A percentile compares a stretch with the other conserved stretches of the same genome.
Evolutionary conservation across 345 rosid genomes (phyloP).

Genomic region (Populus ilicifolia): DNA sequence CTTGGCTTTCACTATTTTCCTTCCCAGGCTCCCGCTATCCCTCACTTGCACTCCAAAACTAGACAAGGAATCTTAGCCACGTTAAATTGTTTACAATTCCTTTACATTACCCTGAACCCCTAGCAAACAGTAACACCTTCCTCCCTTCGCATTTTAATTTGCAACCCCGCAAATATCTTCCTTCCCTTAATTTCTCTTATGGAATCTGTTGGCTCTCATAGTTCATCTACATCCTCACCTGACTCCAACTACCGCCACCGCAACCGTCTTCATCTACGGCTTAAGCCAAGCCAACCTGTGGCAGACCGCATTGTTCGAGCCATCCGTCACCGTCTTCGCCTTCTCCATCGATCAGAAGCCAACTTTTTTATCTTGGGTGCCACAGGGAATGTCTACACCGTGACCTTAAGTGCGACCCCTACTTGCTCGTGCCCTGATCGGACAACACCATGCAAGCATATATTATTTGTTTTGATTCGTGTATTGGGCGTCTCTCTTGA

Average conservation of each 20-base stretch:
- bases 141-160: not conserved
- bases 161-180: too few relatives aligned
- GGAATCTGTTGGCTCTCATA: constrained; percentile 52
- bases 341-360: constrained; percentile 58
- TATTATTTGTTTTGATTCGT: constrained; percentile 63
- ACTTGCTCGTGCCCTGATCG: constrained; percentile 88
- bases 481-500: constrained; percentile 63
- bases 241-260: not conserved
- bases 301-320: constrained; percentile 66
- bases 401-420: constrained; percentile 49
- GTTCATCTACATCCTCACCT: constrained; percentile 13
- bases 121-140: not conserved
- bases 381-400: constrained; percentile 83
- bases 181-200: constrained; percentile 6
- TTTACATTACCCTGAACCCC: not conserved
- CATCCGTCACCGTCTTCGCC: constrained; percentile 56
- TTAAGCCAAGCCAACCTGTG: constrained; percentile 42
- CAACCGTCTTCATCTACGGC: constrained; percentile 18
- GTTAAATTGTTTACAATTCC: not conserved
- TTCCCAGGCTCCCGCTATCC: constrained; percentile 42
- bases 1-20: constrained; percentile 12
- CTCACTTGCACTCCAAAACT: constrained; percentile 36
- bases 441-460: constrained; percentile 80
- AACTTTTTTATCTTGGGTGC: constrained; percentile 74
- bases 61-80: constrained; percentile 42